Percentiles rank a stretch among this genome's conserved stretches.
phyloP scores from a whole-genome alignment of 2,329 filamentous ascomycete species.

The Neofusicoccum laricinum region DNA sequence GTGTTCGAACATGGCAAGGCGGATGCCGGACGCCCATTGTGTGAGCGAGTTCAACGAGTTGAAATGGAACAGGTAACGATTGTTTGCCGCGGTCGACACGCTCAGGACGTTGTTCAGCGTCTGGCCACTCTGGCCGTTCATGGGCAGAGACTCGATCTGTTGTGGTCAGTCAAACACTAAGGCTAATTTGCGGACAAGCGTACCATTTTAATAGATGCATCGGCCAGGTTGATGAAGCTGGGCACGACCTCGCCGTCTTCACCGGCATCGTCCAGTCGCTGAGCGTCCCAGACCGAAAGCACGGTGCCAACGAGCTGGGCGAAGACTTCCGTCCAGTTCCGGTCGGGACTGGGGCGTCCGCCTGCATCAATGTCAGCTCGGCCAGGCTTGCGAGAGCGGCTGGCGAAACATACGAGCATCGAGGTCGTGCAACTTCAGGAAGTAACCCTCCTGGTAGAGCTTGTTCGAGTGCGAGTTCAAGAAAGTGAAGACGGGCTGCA shows the following conservation, averaged over 20 bases:
- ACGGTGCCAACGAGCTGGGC: slow-evolving; percentile 95
- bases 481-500: slow-evolving; percentile 90
- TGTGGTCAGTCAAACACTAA: background rate
- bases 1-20: slow-evolving; percentile 91
- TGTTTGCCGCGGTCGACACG: slow-evolving; percentile 91
- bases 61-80: slow-evolving; percentile 93
- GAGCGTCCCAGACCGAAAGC: slow-evolving; percentile 91
- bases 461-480: slow-evolving; percentile 96
- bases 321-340: slow-evolving; percentile 95
- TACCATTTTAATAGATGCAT: slow-evolving; percentile 98
- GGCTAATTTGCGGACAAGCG: background rate
- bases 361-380: slow-evolving; percentile 52
- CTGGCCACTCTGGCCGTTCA: slow-evolving; percentile 71
- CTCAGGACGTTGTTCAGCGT: slow-evolving; percentile 92
- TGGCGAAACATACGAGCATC: slow-evolving; percentile 69
- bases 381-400: slow-evolving; percentile 10
- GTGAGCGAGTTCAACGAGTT: slow-evolving; percentile 89
- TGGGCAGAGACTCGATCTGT: slow-evolving; percentile 70
- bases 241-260: slow-evolving; percentile 82
- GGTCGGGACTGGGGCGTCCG: slow-evolving; percentile 78
- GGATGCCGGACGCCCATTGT: slow-evolving; percentile 94
- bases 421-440: slow-evolving; percentile 92
- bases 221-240: slow-evolving; percentile 93
- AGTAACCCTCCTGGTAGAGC: slow-evolving; percentile 96
- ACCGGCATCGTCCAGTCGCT: slow-evolving; percentile 82